Evolutionary conservation across 2,329 filamentous ascomycete species (phyloP).

Genomic region (Penicillium sp.): DNA sequence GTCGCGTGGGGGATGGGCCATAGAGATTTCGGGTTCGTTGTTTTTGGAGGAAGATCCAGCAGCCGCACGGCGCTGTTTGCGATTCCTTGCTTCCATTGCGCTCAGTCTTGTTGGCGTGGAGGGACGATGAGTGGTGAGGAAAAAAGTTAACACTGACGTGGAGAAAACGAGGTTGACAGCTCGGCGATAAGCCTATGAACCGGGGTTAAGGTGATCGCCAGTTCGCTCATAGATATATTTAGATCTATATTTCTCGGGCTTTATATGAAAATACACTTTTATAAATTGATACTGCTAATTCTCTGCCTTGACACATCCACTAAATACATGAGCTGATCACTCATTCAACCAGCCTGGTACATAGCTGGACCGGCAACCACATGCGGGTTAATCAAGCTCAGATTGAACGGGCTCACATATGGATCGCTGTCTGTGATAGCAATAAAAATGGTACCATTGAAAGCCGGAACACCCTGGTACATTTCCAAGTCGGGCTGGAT

Average conservation of each 20-base stretch:
- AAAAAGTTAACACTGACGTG: conserved; percentile 7
- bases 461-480: conserved; percentile 64
- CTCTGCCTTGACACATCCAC: not conserved
- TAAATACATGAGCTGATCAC: not conserved
- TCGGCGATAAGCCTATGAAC: conserved; percentile 8
- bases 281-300: not conserved
- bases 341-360: conserved; percentile 70
- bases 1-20: conserved; percentile 23
- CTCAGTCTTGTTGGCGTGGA: not conserved
- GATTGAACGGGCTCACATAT: conserved; percentile 72
- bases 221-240: not conserved
- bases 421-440: conserved; percentile 68
- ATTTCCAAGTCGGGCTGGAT: conserved; percentile 70
- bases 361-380: conserved; percentile 68
- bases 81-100: conserved; percentile 35
- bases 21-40: conserved; percentile 15
- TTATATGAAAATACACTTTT: not conserved
- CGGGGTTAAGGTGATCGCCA: conserved; percentile 1
- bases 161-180: conserved; percentile 3
- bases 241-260: not conserved
- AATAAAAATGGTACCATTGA: conserved; percentile 79
- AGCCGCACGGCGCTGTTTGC: conserved; percentile 42
- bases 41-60: conserved; percentile 21
- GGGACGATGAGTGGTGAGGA: not conserved
- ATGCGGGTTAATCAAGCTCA: conserved; percentile 71